phyloP scores from a whole-genome alignment of 768 basidiomycete species.

The Melanogaster broomeanus region DNA sequence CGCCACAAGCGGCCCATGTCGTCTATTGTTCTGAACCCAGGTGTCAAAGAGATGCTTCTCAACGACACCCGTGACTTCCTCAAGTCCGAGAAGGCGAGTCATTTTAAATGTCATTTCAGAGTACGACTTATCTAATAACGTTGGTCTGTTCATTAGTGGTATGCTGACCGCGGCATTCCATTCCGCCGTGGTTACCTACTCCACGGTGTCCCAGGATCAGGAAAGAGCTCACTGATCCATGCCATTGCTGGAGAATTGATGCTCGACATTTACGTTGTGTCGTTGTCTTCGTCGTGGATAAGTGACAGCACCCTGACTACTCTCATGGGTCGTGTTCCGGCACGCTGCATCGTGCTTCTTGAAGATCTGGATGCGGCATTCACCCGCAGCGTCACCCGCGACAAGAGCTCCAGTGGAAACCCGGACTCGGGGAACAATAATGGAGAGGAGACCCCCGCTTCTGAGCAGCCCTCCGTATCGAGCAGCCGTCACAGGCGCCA shows the following conservation, averaged over 20 bases:
- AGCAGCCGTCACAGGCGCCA: slow-evolving; percentile 47
- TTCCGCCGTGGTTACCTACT: slow-evolving; percentile 88
- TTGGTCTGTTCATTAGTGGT: slow-evolving; percentile 57
- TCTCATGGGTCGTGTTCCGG: slow-evolving; percentile 85
- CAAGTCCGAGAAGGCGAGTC: slow-evolving; percentile 71
- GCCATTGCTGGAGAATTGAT: slow-evolving; percentile 86
- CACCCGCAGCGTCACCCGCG: slow-evolving; percentile 70
- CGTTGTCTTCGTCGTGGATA: slow-evolving; percentile 84
- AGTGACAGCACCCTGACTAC: slow-evolving; percentile 84
- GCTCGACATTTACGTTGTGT: slow-evolving; percentile 91
- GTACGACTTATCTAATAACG: neutral
- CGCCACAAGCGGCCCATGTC: slow-evolving; percentile 87
- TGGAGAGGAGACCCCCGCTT: slow-evolving; percentile 33
- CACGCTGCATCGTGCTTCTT: slow-evolving; percentile 81
- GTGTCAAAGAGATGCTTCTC: slow-evolving; percentile 88
- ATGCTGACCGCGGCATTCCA: slow-evolving; percentile 90
- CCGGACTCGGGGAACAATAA: slow-evolving; percentile 38
- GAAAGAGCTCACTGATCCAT: slow-evolving; percentile 86
- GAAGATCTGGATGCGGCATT: slow-evolving; percentile 93
- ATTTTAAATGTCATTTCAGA: neutral
- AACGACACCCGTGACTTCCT: slow-evolving; percentile 83
- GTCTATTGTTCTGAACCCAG: slow-evolving; percentile 84
- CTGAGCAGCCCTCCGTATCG: slow-evolving; percentile 31
- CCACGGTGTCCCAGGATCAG: slow-evolving; percentile 83
- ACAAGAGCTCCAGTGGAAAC: slow-evolving; percentile 50